Evolutionary conservation across 768 basidiomycete genomes (phyloP).

Genomic region (Xanthoconium purpureum): DNA sequence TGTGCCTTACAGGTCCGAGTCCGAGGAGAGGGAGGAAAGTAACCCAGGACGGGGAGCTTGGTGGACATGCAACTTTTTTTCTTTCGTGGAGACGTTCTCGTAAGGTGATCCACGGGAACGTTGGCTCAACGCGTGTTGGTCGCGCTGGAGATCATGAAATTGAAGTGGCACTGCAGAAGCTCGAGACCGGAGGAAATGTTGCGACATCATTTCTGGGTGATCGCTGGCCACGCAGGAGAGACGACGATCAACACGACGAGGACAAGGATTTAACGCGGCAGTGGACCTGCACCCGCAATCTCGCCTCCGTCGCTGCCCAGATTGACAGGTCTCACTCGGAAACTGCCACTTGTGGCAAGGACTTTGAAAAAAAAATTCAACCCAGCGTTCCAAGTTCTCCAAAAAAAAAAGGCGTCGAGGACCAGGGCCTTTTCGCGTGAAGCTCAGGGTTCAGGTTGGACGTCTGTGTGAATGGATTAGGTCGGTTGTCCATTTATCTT

Average conservation of each 20-base stretch:
- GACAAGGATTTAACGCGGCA: no score
- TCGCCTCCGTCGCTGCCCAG: no score
- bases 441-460: constrained; percentile 18
- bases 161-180: constrained; percentile 9
- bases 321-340: no score
- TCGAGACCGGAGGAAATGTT: not conserved
- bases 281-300: no score
- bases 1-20: not conserved
- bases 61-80: not conserved
- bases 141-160: constrained; percentile 4
- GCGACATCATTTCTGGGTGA: not conserved
- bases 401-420: not conserved
- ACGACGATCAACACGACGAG: not conserved
- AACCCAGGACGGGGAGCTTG: not conserved
- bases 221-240: constrained; percentile 1
- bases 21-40: constrained; percentile 1
- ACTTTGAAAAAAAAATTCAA: no score
- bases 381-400: no score
- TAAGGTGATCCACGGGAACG: constrained; percentile 10
- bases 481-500: constrained; percentile 7
- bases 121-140: constrained; percentile 4
- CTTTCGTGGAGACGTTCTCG: not conserved
- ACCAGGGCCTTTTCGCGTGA: constrained; percentile 6
- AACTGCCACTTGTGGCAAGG: no score
- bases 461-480: constrained; percentile 27